Conservation (phyloP, 345 rosid species). For the Reutealis trisperma region DNA sequence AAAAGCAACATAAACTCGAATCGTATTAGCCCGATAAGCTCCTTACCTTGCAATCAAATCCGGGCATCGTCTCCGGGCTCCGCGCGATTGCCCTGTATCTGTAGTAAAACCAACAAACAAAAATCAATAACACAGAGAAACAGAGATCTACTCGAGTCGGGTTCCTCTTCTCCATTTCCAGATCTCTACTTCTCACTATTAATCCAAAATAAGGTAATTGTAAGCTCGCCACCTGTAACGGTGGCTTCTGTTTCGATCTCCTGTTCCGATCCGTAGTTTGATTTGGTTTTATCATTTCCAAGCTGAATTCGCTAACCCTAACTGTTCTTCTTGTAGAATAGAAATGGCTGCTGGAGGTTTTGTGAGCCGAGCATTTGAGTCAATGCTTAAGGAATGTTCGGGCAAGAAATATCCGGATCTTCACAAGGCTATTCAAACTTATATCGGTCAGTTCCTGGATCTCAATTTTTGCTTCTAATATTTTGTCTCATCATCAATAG, state of each 20-base stretch:
- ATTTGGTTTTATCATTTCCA: not conserved
- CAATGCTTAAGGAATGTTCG: conserved; percentile 91
- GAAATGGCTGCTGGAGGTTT: conserved; percentile 91
- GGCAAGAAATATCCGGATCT: conserved; percentile 86
- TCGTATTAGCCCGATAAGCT: not conserved
- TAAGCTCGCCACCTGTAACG: not conserved
- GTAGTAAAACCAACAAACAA: not conserved
- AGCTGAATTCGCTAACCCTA: conserved; percentile 1
- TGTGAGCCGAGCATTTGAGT: conserved; percentile 87
- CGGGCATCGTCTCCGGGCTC: conserved; percentile 7
- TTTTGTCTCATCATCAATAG: too few relatives aligned
- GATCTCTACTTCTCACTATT: not conserved
- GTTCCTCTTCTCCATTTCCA: not conserved
- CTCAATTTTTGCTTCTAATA: not conserved
- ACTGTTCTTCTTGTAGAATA: not conserved
- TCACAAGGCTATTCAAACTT: conserved; percentile 75
- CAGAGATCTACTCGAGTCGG: conserved; percentile 1
- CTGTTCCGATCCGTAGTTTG: not conserved
- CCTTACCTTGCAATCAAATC: not conserved
- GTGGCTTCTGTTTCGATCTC: not conserved
- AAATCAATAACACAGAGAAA: not conserved
- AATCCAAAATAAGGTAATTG: not conserved
- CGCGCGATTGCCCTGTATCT: not conserved
- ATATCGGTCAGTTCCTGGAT: conserved; percentile 51
- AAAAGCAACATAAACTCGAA: not conserved